Evolutionary conservation across 1,139 yeast genomes (phyloP).

Genomic region (Suhomyces chickasaworum): DNA sequence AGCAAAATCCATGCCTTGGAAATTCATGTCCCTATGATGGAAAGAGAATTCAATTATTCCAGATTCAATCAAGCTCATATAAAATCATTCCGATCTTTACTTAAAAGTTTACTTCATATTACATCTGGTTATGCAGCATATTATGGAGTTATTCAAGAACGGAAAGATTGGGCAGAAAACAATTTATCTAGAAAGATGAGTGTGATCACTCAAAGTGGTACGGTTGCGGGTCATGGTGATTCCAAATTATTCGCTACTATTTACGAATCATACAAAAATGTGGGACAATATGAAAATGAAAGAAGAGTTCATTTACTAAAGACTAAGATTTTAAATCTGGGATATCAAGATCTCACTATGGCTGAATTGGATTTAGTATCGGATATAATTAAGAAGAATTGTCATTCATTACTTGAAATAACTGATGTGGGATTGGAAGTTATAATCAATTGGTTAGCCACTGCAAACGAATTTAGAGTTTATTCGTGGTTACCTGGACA

Average conservation of each 20-base stretch:
- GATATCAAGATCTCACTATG: slow-evolving; percentile 17
- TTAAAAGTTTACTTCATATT: slow-evolving; percentile 28
- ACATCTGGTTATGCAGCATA: slow-evolving; percentile 34
- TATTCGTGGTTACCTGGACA: slow-evolving; percentile 24
- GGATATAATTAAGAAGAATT: slow-evolving; percentile 22
- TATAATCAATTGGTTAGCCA: slow-evolving; percentile 29
- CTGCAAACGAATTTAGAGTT: slow-evolving; percentile 34
- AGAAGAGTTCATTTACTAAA: slow-evolving; percentile 26
- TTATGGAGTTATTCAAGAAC: slow-evolving; percentile 34
- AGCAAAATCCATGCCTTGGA: slow-evolving; percentile 25
- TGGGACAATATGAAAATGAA: slow-evolving; percentile 33
- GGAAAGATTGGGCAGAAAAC: slow-evolving; percentile 24
- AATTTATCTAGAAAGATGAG: slow-evolving; percentile 20
- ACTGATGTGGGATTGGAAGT: slow-evolving; percentile 23
- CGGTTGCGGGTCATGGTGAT: slow-evolving; percentile 21
- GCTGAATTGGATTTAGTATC: slow-evolving; percentile 33
- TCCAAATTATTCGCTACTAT: slow-evolving; percentile 29
- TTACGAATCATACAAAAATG: slow-evolving; percentile 34
- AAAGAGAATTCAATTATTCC: slow-evolving; percentile 32
- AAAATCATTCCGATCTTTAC: slow-evolving; percentile 28
- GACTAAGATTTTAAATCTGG: slow-evolving; percentile 24
- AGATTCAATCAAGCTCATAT: slow-evolving; percentile 34
- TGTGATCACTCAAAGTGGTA: slow-evolving; percentile 17
- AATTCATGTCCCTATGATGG: slow-evolving; percentile 23
- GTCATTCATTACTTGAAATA: slow-evolving; percentile 23